Evolutionary conservation across 768 basidiomycete species (phyloP).

Genomic region (Kwoniella europaea): DNA sequence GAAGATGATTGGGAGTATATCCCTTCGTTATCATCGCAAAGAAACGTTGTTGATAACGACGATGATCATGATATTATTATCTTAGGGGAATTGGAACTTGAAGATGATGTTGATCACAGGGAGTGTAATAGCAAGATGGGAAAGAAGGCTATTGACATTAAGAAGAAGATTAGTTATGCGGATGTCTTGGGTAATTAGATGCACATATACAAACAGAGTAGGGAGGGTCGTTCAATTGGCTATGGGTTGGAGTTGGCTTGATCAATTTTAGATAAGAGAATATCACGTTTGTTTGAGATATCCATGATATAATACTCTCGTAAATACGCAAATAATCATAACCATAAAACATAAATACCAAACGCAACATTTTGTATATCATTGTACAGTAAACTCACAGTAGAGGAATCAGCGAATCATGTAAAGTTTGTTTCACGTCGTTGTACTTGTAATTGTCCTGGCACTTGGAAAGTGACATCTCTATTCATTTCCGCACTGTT

Average conservation of each 20-base stretch:
- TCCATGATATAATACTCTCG: too few relatives aligned
- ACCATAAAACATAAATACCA: neutral
- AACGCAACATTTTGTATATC: neutral
- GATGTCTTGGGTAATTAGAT: neutral
- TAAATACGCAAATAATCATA: neutral
- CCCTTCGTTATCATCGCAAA: neutral
- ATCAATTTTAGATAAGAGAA: neutral
- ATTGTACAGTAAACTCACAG: neutral
- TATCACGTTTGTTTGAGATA: neutral
- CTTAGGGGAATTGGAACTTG: slow-evolving; percentile 38
- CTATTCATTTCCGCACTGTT: too few relatives aligned
- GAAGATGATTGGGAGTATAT: slow-evolving; percentile 40
- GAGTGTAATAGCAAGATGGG: neutral
- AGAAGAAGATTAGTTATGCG: slow-evolving; percentile 5
- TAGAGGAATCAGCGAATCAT: too few relatives aligned
- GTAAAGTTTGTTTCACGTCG: too few relatives aligned
- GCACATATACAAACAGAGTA: too few relatives aligned
- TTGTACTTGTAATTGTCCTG: too few relatives aligned
- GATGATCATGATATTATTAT: slow-evolving; percentile 47
- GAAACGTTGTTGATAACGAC: slow-evolving; percentile 20
- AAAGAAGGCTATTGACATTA: neutral
- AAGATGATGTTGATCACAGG: slow-evolving; percentile 9
- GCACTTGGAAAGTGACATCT: too few relatives aligned
- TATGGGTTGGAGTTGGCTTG: neutral
- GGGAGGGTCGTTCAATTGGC: too few relatives aligned